Conservation (phyloP, 2,329 filamentous ascomycete genomes). For the Phyllosticta ampelicida region DNA sequence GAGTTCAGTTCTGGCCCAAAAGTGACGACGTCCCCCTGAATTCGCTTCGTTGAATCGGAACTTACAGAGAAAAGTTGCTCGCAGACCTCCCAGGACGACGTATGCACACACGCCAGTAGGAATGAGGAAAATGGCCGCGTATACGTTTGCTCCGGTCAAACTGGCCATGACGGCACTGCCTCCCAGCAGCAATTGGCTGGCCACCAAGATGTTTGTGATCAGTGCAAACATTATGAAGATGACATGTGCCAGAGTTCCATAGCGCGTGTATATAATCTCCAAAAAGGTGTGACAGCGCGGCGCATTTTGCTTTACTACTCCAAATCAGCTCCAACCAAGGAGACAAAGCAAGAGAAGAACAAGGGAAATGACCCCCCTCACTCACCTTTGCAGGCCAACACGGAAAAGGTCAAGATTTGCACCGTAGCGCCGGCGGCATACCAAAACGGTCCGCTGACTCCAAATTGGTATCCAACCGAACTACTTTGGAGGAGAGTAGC, state of each 20-base stretch:
- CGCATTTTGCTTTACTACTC: conserved; percentile 40
- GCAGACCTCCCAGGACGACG: conserved; percentile 26
- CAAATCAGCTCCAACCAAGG: conserved; percentile 32
- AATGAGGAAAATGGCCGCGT: conserved; percentile 34
- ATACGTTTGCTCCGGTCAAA: conserved; percentile 34
- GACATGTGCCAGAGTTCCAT: conserved; percentile 35
- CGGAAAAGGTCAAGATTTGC: conserved; percentile 35
- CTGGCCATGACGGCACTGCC: conserved; percentile 34
- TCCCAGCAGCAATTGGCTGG: conserved; percentile 24
- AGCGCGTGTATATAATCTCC: conserved; percentile 43
- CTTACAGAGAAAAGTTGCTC: conserved; percentile 32
- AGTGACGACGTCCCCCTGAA: not conserved
- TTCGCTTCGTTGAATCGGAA: not conserved
- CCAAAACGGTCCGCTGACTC: conserved; percentile 24
- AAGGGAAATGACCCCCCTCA: not conserved
- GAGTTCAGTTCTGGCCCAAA: not conserved
- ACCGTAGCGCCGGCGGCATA: conserved; percentile 35
- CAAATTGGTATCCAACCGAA: conserved; percentile 25
- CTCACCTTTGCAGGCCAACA: conserved; percentile 34
- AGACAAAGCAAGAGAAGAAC: conserved; percentile 38
- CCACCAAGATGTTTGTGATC: conserved; percentile 45
- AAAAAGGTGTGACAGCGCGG: conserved; percentile 45
- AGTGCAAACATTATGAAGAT: conserved; percentile 41
- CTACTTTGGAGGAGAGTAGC: conserved; percentile 22
- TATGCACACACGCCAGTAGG: conserved; percentile 30